Evolutionary conservation across 1,139 yeast species (phyloP).

Genomic region (Spathaspora jeffriesii): DNA sequence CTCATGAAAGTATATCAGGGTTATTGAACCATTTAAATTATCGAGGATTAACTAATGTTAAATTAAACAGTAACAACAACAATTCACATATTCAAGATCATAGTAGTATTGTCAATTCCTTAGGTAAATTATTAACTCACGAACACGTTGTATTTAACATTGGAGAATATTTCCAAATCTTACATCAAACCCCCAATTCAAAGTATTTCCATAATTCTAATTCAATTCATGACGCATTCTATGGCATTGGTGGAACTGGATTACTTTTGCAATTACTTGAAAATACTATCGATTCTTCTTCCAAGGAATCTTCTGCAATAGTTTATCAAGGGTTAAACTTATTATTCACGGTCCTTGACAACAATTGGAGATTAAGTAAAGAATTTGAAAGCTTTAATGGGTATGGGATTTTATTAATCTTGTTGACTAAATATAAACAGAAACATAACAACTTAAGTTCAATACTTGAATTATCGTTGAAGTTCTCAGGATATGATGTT

Average conservation of each 20-base stretch:
- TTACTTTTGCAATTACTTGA: constrained; percentile 34
- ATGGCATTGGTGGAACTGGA: constrained; percentile 38
- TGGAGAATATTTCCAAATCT: constrained; percentile 19
- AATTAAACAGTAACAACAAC: background rate
- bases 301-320: constrained; percentile 17
- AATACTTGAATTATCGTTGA: constrained; percentile 23
- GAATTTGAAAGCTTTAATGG: constrained; percentile 48
- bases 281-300: constrained; percentile 17
- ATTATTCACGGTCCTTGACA: constrained; percentile 27
- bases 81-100: constrained; percentile 4
- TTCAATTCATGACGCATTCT: constrained; percentile 33
- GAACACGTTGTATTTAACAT: constrained; percentile 34
- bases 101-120: constrained; percentile 19
- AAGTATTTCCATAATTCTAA: constrained; percentile 21
- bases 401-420: constrained; percentile 34
- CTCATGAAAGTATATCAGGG: constrained; percentile 28
- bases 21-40: constrained; percentile 32
- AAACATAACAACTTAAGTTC: constrained; percentile 20
- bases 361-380: constrained; percentile 38
- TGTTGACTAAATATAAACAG: constrained; percentile 30
- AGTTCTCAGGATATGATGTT: constrained; percentile 26
- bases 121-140: constrained; percentile 23
- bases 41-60: constrained; percentile 24
- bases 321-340: constrained; percentile 24
- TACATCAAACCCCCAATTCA: constrained; percentile 15